Percentiles rank a stretch among this genome's conserved stretches.
These are phyloP conservation scores for Zygosaccharomyces sapae DNA, from an alignment of 1,139 yeast genomes.

Conservation along the genomic window DNA sequence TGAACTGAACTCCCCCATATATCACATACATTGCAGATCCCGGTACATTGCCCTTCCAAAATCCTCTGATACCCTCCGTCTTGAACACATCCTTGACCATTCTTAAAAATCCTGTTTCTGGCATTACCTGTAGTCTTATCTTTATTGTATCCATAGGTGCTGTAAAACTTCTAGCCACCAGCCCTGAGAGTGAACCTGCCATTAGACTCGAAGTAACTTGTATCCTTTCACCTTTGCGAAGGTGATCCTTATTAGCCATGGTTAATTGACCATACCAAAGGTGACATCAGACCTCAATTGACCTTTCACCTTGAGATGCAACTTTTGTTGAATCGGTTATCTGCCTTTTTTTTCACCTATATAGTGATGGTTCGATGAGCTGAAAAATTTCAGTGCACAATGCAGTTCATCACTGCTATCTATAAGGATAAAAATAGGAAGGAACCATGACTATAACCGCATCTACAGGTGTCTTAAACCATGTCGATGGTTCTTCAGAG, in stretches of 20 bases:
- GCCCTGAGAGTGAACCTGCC: conserved; percentile 74
- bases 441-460: conserved; percentile 16
- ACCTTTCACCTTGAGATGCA: background rate
- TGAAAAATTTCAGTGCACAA: conserved; percentile 13
- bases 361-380: background rate
- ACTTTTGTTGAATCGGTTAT: background rate
- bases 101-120: conserved; percentile 34
- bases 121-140: conserved; percentile 70
- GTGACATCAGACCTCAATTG: background rate
- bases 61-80: conserved; percentile 56
- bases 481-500: conserved; percentile 79
- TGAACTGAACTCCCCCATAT: conserved; percentile 83
- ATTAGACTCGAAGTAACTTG: conserved; percentile 44
- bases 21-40: conserved; percentile 81
- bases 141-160: conserved; percentile 91
- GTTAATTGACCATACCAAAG: background rate
- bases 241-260: conserved; percentile 42
- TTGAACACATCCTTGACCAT: conserved; percentile 40
- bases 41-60: conserved; percentile 96
- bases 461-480: conserved; percentile 40
- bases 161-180: conserved; percentile 62
- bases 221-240: conserved; percentile 49
- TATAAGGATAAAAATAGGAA: background rate
- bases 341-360: background rate
- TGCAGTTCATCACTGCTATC: background rate